phyloP scores from a whole-genome alignment of 2,329 filamentous ascomycete genomes.

The Clonostachys rhizophaga region DNA sequence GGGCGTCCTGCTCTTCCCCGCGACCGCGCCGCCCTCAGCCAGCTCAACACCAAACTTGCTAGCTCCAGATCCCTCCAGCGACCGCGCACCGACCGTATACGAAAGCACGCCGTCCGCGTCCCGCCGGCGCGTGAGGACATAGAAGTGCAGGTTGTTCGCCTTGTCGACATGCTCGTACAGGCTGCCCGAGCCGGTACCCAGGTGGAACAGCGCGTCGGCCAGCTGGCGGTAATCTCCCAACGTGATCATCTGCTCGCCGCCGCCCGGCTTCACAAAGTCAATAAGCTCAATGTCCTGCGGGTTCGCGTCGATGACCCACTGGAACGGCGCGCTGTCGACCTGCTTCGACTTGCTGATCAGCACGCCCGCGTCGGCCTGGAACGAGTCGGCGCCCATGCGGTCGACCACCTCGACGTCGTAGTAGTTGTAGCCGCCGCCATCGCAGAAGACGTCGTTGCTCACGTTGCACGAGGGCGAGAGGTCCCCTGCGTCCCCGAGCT shows the following conservation, averaged over 20 bases:
- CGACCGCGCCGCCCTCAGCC: conserved; percentile 21
- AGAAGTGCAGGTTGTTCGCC: conserved; percentile 43
- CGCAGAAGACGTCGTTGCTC: conserved; percentile 37
- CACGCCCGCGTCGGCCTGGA: conserved; percentile 45
- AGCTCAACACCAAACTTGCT: conserved; percentile 26
- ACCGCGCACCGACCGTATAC: conserved; percentile 41
- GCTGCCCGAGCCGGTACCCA: conserved; percentile 44
- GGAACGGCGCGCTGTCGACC: conserved; percentile 37
- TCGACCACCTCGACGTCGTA: conserved; percentile 50
- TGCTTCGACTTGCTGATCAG: conserved; percentile 50
- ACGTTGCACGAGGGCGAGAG: conserved; percentile 36
- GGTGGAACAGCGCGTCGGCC: conserved; percentile 48
- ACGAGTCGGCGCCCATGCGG: conserved; percentile 48
- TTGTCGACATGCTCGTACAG: conserved; percentile 41
- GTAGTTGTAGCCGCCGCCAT: conserved; percentile 43
- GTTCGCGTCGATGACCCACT: conserved; percentile 51
- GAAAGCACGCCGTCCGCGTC: conserved; percentile 35
- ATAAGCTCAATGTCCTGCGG: conserved; percentile 44
- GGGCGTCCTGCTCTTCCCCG: conserved; percentile 11
- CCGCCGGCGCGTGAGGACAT: conserved; percentile 36
- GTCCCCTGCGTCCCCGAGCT: conserved; percentile 30
- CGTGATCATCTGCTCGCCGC: conserved; percentile 37
- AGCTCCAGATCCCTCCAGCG: conserved; percentile 24
- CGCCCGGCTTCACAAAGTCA: conserved; percentile 44
- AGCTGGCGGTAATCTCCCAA: conserved; percentile 50